phyloP scores from a whole-genome alignment of 306 rosid species.

The Fagus crenata region DNA sequence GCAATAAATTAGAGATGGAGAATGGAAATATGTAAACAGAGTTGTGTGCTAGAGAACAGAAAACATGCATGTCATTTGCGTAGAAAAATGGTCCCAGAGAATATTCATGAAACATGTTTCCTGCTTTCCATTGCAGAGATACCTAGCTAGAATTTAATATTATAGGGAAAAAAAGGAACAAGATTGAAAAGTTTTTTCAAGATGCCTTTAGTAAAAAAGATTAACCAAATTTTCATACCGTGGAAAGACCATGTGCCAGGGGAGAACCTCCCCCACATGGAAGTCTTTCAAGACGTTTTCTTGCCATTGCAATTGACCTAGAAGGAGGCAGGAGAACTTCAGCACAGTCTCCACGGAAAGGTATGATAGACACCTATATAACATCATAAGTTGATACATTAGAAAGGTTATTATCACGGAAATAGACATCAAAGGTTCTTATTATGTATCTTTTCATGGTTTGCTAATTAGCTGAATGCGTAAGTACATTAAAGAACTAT shows the following conservation, averaged over 20 bases:
- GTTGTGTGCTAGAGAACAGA: background rate
- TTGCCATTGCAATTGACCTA: slow-evolving; percentile 97
- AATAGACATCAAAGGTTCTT: background rate
- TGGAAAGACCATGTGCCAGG: slow-evolving; percentile 95
- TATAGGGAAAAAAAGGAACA: background rate
- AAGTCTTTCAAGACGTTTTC: slow-evolving; percentile 93
- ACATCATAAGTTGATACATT: slow-evolving; percentile 21
- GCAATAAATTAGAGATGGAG: background rate
- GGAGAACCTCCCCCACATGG: slow-evolving; percentile 99
- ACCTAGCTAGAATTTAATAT: background rate
- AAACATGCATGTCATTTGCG: background rate
- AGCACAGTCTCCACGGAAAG: slow-evolving; percentile 95
- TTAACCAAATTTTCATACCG: slow-evolving; percentile 48
- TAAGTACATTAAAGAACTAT: too few species aligned
- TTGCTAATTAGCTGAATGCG: slow-evolving; percentile 8
- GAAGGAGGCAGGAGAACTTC: slow-evolving; percentile 99
- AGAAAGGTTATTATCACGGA: background rate
- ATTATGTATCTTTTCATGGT: background rate
- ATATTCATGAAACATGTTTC: background rate
- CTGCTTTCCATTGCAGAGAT: background rate
- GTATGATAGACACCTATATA: slow-evolving; percentile 87
- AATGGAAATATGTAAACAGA: background rate
- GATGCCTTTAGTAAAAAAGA: slow-evolving; percentile 12
- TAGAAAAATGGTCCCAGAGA: background rate
- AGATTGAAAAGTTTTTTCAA: background rate